Evolutionary conservation across 148 eudicot genomes (phyloP).

Genomic region (Fallopia convolvulus): DNA sequence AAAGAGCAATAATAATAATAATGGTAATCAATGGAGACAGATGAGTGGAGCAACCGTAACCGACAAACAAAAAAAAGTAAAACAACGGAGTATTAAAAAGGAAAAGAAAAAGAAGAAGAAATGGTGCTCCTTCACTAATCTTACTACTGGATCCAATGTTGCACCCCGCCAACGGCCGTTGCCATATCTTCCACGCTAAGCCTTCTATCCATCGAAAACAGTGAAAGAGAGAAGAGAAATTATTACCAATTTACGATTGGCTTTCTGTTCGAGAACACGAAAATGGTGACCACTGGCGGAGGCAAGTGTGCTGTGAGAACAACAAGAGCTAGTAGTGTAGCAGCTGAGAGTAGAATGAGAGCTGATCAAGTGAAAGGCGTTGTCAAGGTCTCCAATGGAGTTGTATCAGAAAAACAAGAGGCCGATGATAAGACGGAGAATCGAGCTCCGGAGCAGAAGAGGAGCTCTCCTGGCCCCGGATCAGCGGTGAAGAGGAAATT

Average conservation of each 20-base stretch:
- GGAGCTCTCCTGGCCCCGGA: constrained; percentile 7
- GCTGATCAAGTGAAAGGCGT: constrained; percentile 41
- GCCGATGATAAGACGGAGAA: constrained; percentile 17
- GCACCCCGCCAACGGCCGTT: constrained; percentile 21
- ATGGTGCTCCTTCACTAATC: not conserved
- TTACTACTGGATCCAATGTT: constrained; percentile 17
- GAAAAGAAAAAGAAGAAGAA: not conserved
- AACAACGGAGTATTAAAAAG: not conserved
- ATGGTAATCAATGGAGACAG: no score
- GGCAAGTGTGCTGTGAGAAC: constrained; percentile 21
- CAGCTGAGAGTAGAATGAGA: constrained; percentile 46
- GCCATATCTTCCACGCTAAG: constrained; percentile 38
- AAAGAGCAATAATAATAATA: no score
- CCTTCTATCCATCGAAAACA: constrained; percentile 18
- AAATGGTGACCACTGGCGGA: constrained; percentile 15
- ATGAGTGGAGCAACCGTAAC: not conserved
- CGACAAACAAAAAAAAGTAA: not conserved
- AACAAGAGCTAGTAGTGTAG: constrained; percentile 8
- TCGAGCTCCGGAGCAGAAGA: not conserved
- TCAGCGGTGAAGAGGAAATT: constrained; percentile 39
- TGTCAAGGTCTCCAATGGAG: constrained; percentile 33
- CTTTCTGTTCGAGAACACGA: constrained; percentile 8
- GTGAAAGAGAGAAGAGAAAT: constrained; percentile 1
- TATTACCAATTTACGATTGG: constrained; percentile 5
- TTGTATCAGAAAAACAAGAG: constrained; percentile 18